A percentile compares a stretch with the other conserved stretches of the same genome.
Evolutionary conservation across 148 eudicot species (phyloP).

Genomic region (Amaranthus hypochondriacus): DNA sequence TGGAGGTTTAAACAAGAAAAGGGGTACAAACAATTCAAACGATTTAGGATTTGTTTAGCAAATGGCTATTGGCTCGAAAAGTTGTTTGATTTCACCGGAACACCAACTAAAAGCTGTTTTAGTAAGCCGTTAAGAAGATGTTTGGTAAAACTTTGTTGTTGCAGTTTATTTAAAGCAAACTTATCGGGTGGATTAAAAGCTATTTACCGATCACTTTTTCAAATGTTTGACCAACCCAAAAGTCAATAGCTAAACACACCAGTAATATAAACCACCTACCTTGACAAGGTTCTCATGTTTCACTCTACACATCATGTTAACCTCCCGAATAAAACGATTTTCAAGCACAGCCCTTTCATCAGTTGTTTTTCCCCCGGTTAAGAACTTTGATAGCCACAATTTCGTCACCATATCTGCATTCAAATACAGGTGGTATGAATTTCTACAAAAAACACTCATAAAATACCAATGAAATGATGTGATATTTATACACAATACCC

Average conservation of each 20-base stretch:
- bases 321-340: slow-evolving; percentile 82
- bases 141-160: no score
- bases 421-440: slow-evolving; percentile 6
- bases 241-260: no score
- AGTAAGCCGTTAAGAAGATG: no score
- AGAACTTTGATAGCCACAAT: slow-evolving; percentile 93
- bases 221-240: no score
- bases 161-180: no score
- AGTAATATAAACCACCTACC: slow-evolving; percentile 32
- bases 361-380: slow-evolving; percentile 62
- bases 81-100: no score
- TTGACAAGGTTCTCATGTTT: slow-evolving; percentile 86
- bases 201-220: no score
- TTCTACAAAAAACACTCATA: background rate
- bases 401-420: slow-evolving; percentile 67
- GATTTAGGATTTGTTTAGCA: no score
- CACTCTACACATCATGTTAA: slow-evolving; percentile 89
- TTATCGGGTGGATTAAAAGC: no score
- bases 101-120: no score
- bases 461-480: background rate
- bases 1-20: background rate
- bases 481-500: background rate
- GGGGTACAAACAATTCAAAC: background rate
- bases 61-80: no score
- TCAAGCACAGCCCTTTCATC: slow-evolving; percentile 73